Evolutionary conservation across 192 early-diverging fungal species (phyloP), one percentile per base, ranked within the genome.

Genomic region (Geosiphon pyriformis): DNA sequence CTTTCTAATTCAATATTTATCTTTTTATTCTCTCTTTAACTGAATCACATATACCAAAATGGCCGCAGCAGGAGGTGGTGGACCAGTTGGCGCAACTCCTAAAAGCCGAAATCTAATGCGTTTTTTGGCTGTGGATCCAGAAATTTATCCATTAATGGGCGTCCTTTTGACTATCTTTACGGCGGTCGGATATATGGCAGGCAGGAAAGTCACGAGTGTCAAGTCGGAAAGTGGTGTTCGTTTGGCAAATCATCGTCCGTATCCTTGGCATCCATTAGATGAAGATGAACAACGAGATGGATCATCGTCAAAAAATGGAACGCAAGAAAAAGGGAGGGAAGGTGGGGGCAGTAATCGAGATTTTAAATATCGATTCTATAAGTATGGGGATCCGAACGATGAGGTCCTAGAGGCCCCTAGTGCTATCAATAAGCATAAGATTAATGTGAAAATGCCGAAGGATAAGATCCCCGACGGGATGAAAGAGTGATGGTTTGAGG

Each of bases 131-230:
- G 51, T 67, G 10, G 70, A 72, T 49, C 62, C 62, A 47, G 70
- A 72, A 61, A 34, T 72, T 23, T 72, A 59, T 67, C 70, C 70
- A 12, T 48, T 72, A 35, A 15, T 72, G 2, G 70, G 64, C 23
- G 55, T 72, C 11, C 35, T 65, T 37, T 47, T 29, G 2, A 46
- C 35, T 27, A 67, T 35, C 4, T 61, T 48, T 22, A 62, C 46
- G 18, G 11, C 27, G 31, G 64, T 56, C 2, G 70, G 70, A 11
- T 72, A 72, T 27, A 72, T 67, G 64, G 1, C 60, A 23, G 64
- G 64, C 18, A 52, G 30, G 55, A 72, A 72, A 51, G 57, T 33
- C 6, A 12, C 32, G 1, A 18, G 22, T 11, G 26, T 46, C 31
- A 65, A 47, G 8, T 7, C 37, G 15, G 70, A 72, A 61, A 31